Base-by-base conservation (phyloP, 2,329 filamentous ascomycete species). In the Xylaria polymorpha region DNA sequence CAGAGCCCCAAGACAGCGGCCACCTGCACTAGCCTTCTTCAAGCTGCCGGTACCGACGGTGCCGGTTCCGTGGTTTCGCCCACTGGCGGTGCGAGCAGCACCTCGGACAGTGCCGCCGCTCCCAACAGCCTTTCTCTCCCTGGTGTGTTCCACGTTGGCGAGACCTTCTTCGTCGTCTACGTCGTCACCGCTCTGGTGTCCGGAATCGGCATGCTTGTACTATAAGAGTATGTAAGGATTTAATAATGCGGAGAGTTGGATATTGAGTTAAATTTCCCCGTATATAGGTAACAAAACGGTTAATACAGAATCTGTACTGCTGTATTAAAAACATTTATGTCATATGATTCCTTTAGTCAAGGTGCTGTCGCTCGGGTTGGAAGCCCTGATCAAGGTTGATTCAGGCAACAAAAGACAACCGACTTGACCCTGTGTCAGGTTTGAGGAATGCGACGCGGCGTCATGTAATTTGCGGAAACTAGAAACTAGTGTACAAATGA, bases 31-130 rank as follows among this genome's bases (percentile, higher is more conserved):
- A 75, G 80, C 57, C 83, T 91, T 66, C 82, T 96, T 67, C 81
- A 83, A 41, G 85, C 88, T 72, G 92, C 91, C 67, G 91, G 90
- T 75, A 82, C 87, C 39, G 84, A 84, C 68, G 88, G 88, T 41
- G 86, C 85, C 61, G 87, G 87, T 61, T 83, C 81, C 41, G 87
- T 90, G 64, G 83, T 84, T n/a, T 77, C 78, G 46, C 77, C 78
- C 8, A 84, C 85, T 4, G 55, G 37, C 4, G 55, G 35, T 18
- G n/a, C 55, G 2, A 80, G 79, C 68, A 75, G 84, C 29, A 79
- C 79, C n/a, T 79, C 84, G 1, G 29, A 59, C 60, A 82, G 84
- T 35, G 79, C 77, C 35, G 80, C 86, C 69, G 79, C 83, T 48
- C 77, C 81, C 55, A 83, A 84, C 53, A 72, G 81, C 18, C 75